Percentiles rank a stretch among this genome's conserved stretches.
Conservation (phyloP, 2,329 filamentous ascomycete species). For the Exutisphaerella laricina region DNA sequence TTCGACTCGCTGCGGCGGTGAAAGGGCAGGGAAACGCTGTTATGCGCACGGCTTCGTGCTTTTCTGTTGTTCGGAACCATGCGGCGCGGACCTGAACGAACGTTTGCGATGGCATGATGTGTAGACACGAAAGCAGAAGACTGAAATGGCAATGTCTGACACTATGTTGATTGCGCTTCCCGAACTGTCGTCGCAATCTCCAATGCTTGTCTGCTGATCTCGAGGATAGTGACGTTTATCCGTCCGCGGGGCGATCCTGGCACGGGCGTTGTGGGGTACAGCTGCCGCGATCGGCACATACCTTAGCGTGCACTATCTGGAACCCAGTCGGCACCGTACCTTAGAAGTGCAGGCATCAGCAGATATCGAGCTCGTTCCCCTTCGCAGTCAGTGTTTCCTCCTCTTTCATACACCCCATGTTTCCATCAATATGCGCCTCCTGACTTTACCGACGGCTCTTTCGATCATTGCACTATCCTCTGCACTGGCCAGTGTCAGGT, state of each 20-base stretch:
- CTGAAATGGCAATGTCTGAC: constrained; percentile 1
- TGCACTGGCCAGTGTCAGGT: constrained; percentile 5
- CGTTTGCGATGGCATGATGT: constrained; percentile 1
- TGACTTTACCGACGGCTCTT: constrained; percentile 19
- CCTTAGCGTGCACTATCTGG: too few relatives aligned
- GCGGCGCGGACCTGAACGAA: too few relatives aligned
- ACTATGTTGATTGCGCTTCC: background rate
- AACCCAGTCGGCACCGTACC: too few relatives aligned
- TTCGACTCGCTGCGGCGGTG: constrained; percentile 1
- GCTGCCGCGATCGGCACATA: too few relatives aligned
- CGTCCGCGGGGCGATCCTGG: background rate
- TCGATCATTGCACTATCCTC: constrained; percentile 9
- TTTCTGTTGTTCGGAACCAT: too few relatives aligned
- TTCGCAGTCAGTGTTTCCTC: too few relatives aligned
- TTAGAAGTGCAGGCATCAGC: too few relatives aligned
- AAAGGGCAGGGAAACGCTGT: background rate
- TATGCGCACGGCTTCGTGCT: background rate
- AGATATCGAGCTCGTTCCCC: too few relatives aligned
- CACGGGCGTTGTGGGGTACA: too few relatives aligned
- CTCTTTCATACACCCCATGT: too few relatives aligned
- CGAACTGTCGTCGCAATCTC: background rate
- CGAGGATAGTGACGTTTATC: too few relatives aligned
- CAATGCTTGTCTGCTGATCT: too few relatives aligned
- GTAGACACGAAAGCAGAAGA: constrained; percentile 1
- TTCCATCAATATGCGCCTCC: constrained; percentile 18